These are phyloP conservation scores for Amanita jacksonii DNA, from an alignment of 768 basidiomycete species.

Conservation along the genomic window DNA sequence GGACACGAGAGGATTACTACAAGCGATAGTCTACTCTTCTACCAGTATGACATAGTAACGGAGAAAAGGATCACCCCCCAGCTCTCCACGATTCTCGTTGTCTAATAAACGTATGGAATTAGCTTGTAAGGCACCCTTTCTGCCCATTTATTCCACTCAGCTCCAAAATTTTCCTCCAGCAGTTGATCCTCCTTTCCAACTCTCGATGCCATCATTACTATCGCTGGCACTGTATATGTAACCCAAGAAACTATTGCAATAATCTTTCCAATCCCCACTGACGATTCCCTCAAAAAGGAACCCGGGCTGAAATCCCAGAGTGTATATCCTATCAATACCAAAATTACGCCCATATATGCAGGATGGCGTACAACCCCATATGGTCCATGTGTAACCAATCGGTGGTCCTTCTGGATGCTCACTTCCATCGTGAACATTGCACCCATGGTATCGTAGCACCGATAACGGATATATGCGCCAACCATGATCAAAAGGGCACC, in stretches of 20 bases:
- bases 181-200: slow-evolving; percentile 21
- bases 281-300: neutral
- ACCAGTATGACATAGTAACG: too few species aligned
- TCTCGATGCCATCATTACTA: neutral
- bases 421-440: slow-evolving; percentile 31
- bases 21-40: too few species aligned
- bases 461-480: slow-evolving; percentile 24
- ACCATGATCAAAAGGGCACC: slow-evolving; percentile 12
- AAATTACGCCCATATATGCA: slow-evolving; percentile 16
- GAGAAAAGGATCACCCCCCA: too few species aligned
- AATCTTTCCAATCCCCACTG: neutral
- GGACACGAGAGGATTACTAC: too few species aligned
- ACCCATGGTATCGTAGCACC: slow-evolving; percentile 28
- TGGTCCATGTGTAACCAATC: slow-evolving; percentile 22
- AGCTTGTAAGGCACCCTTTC: slow-evolving; percentile 18
- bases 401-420: slow-evolving; percentile 17
- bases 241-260: neutral
- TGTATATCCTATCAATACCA: neutral
- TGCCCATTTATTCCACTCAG: slow-evolving; percentile 23
- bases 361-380: slow-evolving; percentile 26
- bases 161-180: slow-evolving; percentile 19
- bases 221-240: neutral
- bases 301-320: neutral
- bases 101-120: slow-evolving; percentile 23
- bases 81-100: too few species aligned